Evolutionary conservation across 495 filamentous ascomycete species (phyloP).

Genomic region (Penicillium egyptiacum): DNA sequence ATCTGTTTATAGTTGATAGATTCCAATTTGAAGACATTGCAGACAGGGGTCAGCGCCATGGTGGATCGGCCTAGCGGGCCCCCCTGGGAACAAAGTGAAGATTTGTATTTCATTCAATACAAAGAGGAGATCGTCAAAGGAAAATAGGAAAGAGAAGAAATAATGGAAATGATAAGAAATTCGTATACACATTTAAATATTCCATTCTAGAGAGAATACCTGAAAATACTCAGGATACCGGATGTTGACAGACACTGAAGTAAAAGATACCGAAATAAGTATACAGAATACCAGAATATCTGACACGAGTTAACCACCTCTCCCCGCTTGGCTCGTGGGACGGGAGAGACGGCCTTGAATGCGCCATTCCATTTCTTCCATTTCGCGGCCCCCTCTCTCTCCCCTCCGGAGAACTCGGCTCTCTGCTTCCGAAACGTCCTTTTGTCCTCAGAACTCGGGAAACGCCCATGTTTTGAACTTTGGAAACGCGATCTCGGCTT

Average conservation of each 20-base stretch:
- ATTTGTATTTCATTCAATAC: slow-evolving; percentile 3
- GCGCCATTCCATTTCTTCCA: slow-evolving; percentile 4
- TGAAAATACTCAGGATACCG: background rate
- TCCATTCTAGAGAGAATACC: background rate
- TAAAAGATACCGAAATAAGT: background rate
- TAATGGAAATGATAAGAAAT: background rate
- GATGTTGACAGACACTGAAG: background rate
- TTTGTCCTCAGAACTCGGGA: background rate
- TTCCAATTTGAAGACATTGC: slow-evolving; percentile 8
- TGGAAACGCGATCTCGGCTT: slow-evolving; percentile 9
- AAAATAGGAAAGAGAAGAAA: background rate
- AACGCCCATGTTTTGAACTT: background rate
- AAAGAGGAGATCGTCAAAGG: background rate
- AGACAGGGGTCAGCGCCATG: slow-evolving; percentile 14
- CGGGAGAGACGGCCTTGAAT: slow-evolving; percentile 21
- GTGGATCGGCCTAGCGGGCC: slow-evolving; percentile 22
- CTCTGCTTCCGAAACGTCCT: slow-evolving; percentile 4
- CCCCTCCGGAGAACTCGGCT: slow-evolving; percentile 9
- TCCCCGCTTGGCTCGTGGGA: slow-evolving; percentile 26
- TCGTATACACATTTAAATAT: background rate
- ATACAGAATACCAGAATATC: background rate
- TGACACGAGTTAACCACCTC: background rate
- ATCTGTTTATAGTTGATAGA: background rate
- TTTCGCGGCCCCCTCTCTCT: background rate
- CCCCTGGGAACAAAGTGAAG: slow-evolving; percentile 4